Conservation (phyloP, 495 filamentous ascomycete species). For the Ascobolus immersus region DNA sequence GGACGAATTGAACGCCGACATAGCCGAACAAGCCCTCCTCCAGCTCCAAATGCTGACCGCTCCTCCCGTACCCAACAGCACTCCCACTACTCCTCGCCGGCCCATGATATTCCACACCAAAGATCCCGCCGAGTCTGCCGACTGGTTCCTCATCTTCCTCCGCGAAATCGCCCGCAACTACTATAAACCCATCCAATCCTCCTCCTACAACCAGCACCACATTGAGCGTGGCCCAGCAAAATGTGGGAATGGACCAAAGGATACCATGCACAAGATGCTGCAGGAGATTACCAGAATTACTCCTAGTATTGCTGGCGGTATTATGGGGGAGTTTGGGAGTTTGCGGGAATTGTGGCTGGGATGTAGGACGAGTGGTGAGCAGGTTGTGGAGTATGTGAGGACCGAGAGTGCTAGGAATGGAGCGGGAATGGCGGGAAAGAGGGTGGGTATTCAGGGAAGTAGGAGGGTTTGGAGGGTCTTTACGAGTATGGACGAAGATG, state of each 20-base stretch:
- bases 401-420: no score
- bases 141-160: conserved; percentile 58
- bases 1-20: conserved; percentile 19
- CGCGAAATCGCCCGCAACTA: conserved; percentile 57
- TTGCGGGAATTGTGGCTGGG: conserved; percentile 30
- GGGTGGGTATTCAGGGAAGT: no score
- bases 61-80: conserved; percentile 30
- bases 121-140: conserved; percentile 34
- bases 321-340: conserved; percentile 33
- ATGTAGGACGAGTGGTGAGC: conserved; percentile 33
- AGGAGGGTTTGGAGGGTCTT: no score
- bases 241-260: conserved; percentile 36
- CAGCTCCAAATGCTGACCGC: conserved; percentile 51
- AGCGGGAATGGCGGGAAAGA: no score
- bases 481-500: no score
- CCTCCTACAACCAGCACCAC: conserved; percentile 8
- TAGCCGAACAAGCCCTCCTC: conserved; percentile 46
- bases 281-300: conserved; percentile 55
- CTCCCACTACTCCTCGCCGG: no score
- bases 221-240: conserved; percentile 65
- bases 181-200: conserved; percentile 30
- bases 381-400: conserved; percentile 34
- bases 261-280: conserved; percentile 56
- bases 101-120: conserved; percentile 55
- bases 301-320: conserved; percentile 44